Percentiles rank a stretch among this genome's conserved stretches.
Evolutionary conservation across 2,329 filamentous ascomycete genomes (phyloP).

Genomic region (Bipolaris cookei): DNA sequence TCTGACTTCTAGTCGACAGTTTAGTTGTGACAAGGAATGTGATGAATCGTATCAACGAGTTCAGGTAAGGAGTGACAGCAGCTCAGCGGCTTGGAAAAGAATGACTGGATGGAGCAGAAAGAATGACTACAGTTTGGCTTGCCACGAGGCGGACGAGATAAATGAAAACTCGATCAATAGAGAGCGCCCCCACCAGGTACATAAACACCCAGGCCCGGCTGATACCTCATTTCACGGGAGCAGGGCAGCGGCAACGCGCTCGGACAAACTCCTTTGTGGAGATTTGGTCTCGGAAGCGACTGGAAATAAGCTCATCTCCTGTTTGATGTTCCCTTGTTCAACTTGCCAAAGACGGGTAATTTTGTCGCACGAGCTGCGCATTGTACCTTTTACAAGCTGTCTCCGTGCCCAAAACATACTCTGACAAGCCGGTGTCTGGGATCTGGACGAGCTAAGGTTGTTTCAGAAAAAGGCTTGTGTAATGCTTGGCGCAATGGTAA

Average conservation of each 20-base stretch:
- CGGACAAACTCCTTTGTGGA: conserved; percentile 20
- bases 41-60: conserved; percentile 16
- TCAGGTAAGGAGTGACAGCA: conserved; percentile 34
- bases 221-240: conserved; percentile 25
- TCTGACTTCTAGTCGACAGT: conserved; percentile 7
- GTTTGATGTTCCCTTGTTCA: conserved; percentile 5
- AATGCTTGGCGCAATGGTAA: conserved; percentile 23
- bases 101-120: conserved; percentile 2
- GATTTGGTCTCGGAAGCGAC: conserved; percentile 23
- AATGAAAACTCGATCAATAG: conserved; percentile 11
- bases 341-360: background rate
- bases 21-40: conserved; percentile 4
- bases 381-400: conserved; percentile 9
- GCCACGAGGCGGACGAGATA: conserved; percentile 16
- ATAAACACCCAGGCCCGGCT: conserved; percentile 19
- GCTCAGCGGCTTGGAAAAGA: conserved; percentile 36
- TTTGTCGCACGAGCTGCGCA: background rate
- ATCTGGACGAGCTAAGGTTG: conserved; percentile 19
- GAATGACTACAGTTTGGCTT: conserved; percentile 21
- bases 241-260: conserved; percentile 18
- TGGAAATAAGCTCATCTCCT: conserved; percentile 28
- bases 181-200: conserved; percentile 19
- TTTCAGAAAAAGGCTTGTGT: conserved; percentile 17
- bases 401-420: background rate
- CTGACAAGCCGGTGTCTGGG: conserved; percentile 4